Evolutionary conservation across 257 asterid genomes (phyloP), one percentile per base, ranked within the genome.

Genomic region (Solanum bukasovii): DNA sequence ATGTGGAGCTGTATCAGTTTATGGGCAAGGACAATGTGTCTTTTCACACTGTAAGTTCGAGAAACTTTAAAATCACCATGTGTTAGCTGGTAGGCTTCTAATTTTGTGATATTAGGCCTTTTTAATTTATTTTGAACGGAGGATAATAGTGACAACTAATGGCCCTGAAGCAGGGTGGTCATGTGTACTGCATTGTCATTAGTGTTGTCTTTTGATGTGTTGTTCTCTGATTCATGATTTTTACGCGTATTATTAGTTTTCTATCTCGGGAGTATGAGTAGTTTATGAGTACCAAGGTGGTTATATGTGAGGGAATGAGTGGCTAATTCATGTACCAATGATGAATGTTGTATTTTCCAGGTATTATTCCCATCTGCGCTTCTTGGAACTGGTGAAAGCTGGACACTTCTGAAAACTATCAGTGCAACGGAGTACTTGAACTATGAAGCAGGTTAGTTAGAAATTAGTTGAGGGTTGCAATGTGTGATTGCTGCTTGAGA

Each of bases 21-120:
- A 97, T 97, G 99, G 99, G 99, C 93, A 96, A 97, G 94, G 99
- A 97, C 88, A 97, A 97, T 86, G 98, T 97, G 88, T 99, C 99
- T 86, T 97, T 96, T 89, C 99, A 97, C 91, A 97, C 99, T 77
- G 99, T 97, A 92, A 88, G 98, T 92, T 49, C 10, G 37, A 59
- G 83, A 79, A 79, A 79, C 65, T 79, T 14, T 44, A 46, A 25
- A 40, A 79, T 79, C 9, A 74, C 9, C 83, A 74, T 20, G 27
- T 25, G 13, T 44, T 14, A 42, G 84, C 38, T 79, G 65, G 84
- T 25, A 79, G 38, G 13, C 3, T 25, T 42, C 84, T 44, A 79
- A 79, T 79, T 78, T 44, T 79, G 65, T 79, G 84, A 79, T 13
- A 11, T 14, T 44, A 42, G 25, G 65, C n/a, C 38, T 16, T 79